Evolutionary conservation across 371 early-diverging fungal species (phyloP), one percentile per base, ranked within the genome.

Genomic region (Globomyces sp.): DNA sequence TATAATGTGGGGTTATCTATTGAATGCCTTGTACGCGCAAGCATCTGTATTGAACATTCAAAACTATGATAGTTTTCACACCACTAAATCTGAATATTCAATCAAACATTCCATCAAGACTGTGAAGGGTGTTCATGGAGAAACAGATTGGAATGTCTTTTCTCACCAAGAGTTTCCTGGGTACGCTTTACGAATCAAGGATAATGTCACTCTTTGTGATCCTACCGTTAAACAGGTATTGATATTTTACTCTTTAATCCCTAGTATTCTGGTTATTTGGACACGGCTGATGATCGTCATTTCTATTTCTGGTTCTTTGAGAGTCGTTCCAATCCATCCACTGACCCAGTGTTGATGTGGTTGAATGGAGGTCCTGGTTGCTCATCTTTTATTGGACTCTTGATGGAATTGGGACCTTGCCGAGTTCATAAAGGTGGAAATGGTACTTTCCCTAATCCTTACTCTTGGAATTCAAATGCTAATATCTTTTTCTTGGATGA

Each of bases 301-400:
- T 57, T 64, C 60, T 69, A 63, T 53, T 82, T 83, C 70, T 80
- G 87, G 91, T 91, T 92, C 82, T 91, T 91, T 78, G 90, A 90
- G 73, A 86, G 89, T 0, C 82, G 89, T 60, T 72, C 80, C 65
- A 75, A 82, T 40, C 88, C 87, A 45, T 71, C 76, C 61, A 77
- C 80, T 2, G 90, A 89, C 60, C 90, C 91, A 3, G 67, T 91
- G 11, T 70, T 90, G 4, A n/a, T 91, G 89, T 77, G 86, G 86
- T 62, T 85, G 74, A 90, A 60, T 87, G 93, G 93, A 34, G 94
- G 94, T 9, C 92, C 93, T 9, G 94, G 94, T 0, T 90, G 91
- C 69, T 83, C 85, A 47, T 88, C 87, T 0, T 77, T 89, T 59
- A 89, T 89, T 24, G 92, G 92, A 48, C 79, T 91, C 39, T 86